Percentiles rank a stretch among this genome's conserved stretches.
phyloP scores from a whole-genome alignment of 331 rosid genomes.

The Arachis monticola region DNA sequence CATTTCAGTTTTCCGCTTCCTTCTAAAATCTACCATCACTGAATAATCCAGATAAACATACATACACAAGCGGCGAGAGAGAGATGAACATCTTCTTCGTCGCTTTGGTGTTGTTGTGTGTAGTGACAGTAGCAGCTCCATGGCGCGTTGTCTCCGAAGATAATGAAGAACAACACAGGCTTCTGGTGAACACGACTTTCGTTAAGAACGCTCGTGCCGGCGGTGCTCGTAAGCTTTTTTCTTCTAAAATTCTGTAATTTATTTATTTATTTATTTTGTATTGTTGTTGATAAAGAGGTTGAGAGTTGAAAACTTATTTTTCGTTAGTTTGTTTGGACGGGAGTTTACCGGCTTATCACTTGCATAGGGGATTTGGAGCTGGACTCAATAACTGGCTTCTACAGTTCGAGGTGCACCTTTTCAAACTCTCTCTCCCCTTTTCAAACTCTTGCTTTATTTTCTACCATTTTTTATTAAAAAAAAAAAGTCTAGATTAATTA shows the following conservation, averaged over 20 bases:
- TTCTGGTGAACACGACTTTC: constrained; percentile 71
- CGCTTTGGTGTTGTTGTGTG: constrained; percentile 26
- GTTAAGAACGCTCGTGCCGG: constrained; percentile 60
- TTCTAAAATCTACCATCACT: neutral
- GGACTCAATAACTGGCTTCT: constrained; percentile 83
- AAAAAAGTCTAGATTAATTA: too few species aligned
- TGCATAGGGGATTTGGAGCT: constrained; percentile 81
- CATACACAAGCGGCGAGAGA: too few species aligned
- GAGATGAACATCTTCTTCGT: neutral
- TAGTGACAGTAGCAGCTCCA: constrained; percentile 45
- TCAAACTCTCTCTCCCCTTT: neutral
- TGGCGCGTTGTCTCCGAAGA: constrained; percentile 31
- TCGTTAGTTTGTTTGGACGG: constrained; percentile 89
- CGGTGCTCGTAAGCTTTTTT: constrained; percentile 69
- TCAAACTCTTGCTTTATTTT: too few species aligned
- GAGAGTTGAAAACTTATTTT: neutral
- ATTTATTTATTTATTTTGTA: neutral
- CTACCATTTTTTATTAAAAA: too few species aligned
- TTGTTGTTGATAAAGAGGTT: neutral
- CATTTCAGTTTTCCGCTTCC: constrained; percentile 23
- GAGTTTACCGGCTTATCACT: constrained; percentile 93
- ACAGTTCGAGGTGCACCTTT: constrained; percentile 71
- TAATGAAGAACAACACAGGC: constrained; percentile 36
- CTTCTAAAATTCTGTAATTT: neutral
- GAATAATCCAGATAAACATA: neutral